phyloP scores from a whole-genome alignment of 805 yeast species.

The Starmerella bombicola region DNA sequence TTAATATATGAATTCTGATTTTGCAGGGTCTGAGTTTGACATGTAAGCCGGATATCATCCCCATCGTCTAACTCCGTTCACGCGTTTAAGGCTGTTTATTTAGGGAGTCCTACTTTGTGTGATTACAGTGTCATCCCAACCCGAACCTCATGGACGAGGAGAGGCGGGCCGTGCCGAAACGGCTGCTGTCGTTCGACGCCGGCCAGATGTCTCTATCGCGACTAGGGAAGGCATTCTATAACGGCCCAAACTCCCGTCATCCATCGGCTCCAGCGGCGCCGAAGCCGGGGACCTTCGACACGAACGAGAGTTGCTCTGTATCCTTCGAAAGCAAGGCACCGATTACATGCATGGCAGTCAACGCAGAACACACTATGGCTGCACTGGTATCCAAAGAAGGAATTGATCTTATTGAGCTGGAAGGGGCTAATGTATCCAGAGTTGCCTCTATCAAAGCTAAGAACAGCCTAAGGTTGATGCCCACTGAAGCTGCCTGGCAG shows the following conservation, averaged over 20 bases:
- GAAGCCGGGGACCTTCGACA: neutral
- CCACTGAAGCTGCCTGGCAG: conserved; percentile 14
- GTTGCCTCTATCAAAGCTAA: conserved; percentile 5
- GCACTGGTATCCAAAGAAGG: conserved; percentile 10
- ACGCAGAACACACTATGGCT: conserved; percentile 3
- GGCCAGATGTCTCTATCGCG: conserved; percentile 19
- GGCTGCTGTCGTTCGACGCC: conserved; percentile 20
- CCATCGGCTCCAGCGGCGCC: neutral
- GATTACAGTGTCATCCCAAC: no score
- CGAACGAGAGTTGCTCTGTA: conserved; percentile 1
- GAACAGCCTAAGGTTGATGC: conserved; percentile 3
- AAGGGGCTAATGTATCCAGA: conserved; percentile 1
- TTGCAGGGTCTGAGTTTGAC: no score
- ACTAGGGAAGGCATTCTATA: conserved; percentile 19
- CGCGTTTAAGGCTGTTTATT: no score
- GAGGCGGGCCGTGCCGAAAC: conserved; percentile 10
- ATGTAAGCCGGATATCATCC: no score
- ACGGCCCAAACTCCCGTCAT: conserved; percentile 4
- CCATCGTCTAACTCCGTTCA: no score
- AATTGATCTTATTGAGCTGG: conserved; percentile 16
- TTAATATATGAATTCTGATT: no score
- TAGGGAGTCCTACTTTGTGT: no score
- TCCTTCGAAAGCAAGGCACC: conserved; percentile 2
- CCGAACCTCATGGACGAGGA: conserved; percentile 19
- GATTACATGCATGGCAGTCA: conserved; percentile 8